These are phyloP conservation scores for Calonectria ilicicola DNA, from an alignment of 2,329 filamentous ascomycete genomes.

Conservation along the genomic window DNA sequence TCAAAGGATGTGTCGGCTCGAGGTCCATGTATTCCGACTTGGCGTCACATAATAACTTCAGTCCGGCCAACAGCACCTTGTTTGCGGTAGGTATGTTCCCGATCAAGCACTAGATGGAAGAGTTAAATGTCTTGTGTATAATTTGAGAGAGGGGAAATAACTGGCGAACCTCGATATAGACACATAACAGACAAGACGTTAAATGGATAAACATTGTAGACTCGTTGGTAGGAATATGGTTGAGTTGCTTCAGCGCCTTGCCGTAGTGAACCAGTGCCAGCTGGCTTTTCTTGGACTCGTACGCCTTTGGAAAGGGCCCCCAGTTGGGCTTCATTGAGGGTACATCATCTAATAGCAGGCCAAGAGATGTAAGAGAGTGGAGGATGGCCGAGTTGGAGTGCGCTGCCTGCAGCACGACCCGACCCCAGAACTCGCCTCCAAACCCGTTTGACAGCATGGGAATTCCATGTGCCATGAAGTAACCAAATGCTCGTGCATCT, in stretches of 20 bases:
- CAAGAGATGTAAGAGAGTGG: background rate
- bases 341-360: background rate
- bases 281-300: background rate
- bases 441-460: background rate
- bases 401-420: background rate
- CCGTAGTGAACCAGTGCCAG: background rate
- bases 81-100: background rate
- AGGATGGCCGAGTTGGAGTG: background rate
- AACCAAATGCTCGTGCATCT: background rate
- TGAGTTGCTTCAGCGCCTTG: background rate
- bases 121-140: background rate
- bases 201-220: background rate
- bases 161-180: background rate
- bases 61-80: background rate
- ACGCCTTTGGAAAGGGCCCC: background rate
- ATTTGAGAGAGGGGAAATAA: background rate
- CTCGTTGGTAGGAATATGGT: background rate
- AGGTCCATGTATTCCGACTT: background rate
- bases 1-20: background rate
- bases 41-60: background rate
- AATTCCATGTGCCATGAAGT: background rate
- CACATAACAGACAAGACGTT: background rate
- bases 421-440: background rate
- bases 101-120: background rate
- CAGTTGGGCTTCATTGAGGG: background rate